Evolutionary conservation across 768 basidiomycete species (phyloP), one percentile per base, ranked within the genome.

Genomic region (Chalciporus sphaerocephalus): DNA sequence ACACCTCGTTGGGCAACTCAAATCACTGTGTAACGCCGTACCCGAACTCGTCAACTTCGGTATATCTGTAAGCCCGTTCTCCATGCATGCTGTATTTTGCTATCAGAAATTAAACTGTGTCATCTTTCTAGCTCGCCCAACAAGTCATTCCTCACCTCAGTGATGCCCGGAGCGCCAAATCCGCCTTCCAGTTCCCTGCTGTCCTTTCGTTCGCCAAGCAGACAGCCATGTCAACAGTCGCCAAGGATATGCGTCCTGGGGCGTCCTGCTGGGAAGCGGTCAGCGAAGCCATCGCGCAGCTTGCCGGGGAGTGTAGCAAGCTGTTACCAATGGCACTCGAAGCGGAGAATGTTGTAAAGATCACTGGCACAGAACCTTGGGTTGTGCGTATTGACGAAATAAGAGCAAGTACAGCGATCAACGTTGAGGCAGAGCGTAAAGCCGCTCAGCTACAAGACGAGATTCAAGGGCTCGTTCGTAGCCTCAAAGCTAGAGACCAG

Each of bases 401-500:
- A 68, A 90, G 90, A 62, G 78, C 87, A 0, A 82, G 74, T 38
- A 78, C 86, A 2, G 87, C 91, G 0, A 75, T 89, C 67, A 97
- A 96, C 56, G 74, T 92, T 18, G 95, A 96, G 59, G 93, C 94
- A 1, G 95, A 97, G 60, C 80, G 87, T 38, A 89, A 90, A 65
- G 84, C 92, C 6, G 71, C 79, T 2, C 85, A 89, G 50, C 75
- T 96, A 18, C 87, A 84, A 51, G 94, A 96, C 51, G 92, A 98
- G 66, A 79, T 96, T 54, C 87, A 92, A 58, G 85, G 85, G 7
- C 80, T 98, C 32, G 78, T 85, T 22, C 84, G 93, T 23, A 88
- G 78, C 40, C 74, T 97, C 59, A 88, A 87, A 62, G 69, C 80
- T n/a, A 83, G 90, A 68, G 96, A 98, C 51, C 92, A 96, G 72